Base-by-base conservation (phyloP, 768 basidiomycete species). In the Roridomyces roridus region DNA sequence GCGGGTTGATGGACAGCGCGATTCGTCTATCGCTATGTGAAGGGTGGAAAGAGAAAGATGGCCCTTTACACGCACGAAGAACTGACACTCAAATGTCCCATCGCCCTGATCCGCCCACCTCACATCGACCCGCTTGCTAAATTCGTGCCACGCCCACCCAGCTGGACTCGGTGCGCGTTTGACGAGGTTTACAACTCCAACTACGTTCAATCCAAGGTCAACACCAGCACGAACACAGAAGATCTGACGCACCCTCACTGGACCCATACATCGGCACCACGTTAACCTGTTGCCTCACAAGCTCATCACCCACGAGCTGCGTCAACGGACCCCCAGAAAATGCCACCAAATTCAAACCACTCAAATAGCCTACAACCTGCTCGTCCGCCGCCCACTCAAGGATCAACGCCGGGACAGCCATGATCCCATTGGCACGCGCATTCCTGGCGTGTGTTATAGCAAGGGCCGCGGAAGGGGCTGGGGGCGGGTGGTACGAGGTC, bases 321-420 rank as follows among this genome's bases (percentile, higher is more conserved):
- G 78, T 60, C 4, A 80, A 63, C 0, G 77, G 67, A 0, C 77
- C 78, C 21, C 78, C 79, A 0, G 57, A 62, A 55, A 64, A 80
- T 0, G 20, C 70, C 40, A 72, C 57, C 28, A 67, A 40, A 34
- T 63, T 60, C 44, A 74, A 46, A 14, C 59, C 65, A n/a, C 57
- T 53, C 12, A 75, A 66, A 20, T 68, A 64, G 1, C 65, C 65
- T 21, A 77, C 57, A 14, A 62, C 58, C 29, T 31, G 7, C 24
- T 68, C 60, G 17, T 63, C 46, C 9, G 67, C 67, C 53, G 70
- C 66, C 75, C 79, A 78, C 42, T 71, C 67, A 36, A 80, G 71
- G 4, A 82, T 50, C 12, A 82, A 65, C 0, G 74, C 42, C 0
- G 81, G 79, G 18, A 80, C 73, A 0, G 65, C 71, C 28, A 77